Base-by-base conservation (phyloP, 2,329 filamentous ascomycete species). In the Botrytis byssoidea region DNA sequence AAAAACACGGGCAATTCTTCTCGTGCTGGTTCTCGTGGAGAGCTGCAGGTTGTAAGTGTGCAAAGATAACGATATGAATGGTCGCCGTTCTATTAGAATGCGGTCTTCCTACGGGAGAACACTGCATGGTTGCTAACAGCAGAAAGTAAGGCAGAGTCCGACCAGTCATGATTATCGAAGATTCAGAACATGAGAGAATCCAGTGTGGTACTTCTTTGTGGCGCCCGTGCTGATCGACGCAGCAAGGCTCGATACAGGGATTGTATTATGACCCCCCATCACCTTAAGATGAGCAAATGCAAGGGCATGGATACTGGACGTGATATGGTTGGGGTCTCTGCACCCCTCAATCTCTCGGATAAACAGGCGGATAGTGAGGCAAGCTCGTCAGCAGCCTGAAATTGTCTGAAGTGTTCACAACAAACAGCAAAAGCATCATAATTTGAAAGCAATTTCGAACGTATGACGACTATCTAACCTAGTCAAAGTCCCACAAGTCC, bases 301-400 rank as follows among this genome's bases (percentile, higher is more conserved):
- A 73, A 29, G 72, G 72, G 67, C 72, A 72, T 72, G 71, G 71
- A 51, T 72, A 35, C 46, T 70, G 55, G 63, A 65, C 32, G 70
- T 71, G 70, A 65, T 71, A 22, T 71, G 70, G 59, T 71, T 72
- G 72, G 61, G 68, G 51, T 59, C 65, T 64, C 60, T 48, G 60
- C 72, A 71, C 72, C 72, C 72, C 72, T 72, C 72, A 74, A 74
- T 74, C 68, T 74, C 68, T 63, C 72, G 72, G 72, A 66, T 74
- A 74, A 72, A 68, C 63, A 68, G 71, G 63, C 71, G 71, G 71
- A 68, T 72, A 72, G 69, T 69, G 63, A 68, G 71, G 70, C 22
- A 69, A 72, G 63, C 51, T 69, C 71, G 29, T 59, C 63, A 72
- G 71, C 63, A 72, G 71, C 63, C 51, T 72, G 71, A 68, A 61